Base-by-base conservation (phyloP, 306 rosid genomes). In the Rosa persica region DNA sequence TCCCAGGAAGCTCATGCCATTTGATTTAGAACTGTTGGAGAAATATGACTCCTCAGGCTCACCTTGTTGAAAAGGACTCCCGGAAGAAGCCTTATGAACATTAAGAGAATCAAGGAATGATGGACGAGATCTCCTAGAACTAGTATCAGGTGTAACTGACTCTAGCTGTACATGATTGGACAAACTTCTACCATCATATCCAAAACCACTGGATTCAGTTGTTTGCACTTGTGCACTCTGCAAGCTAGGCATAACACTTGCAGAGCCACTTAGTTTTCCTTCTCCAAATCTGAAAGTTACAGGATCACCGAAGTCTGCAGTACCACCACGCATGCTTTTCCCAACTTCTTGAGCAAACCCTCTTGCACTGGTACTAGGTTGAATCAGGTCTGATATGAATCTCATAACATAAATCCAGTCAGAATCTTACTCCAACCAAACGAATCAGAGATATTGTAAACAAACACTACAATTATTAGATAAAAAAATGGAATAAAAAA, bases 101-200 rank as follows among this genome's bases (percentile, higher is more conserved):
- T 89, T 87, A 69, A 93, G 76, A 84, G 93, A 85, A 88, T 96
- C 98, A 74, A 93, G 98, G 80, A 96, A 93, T 69, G 96, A 96
- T 73, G 97, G 88, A 36, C 96, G 98, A 69, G 94, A 88, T 86
- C 88, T 85, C 85, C 92, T 79, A 72, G 91, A 77, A 83, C 81
- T 90, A 47, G 86, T 83, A 82, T 93, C 97, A n/a, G 68, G 72
- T 55, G 89, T 49, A 46, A 78, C 76, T 6, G 93, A 81, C 61
- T 82, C 70, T 46, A 70, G 64, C 9, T 87, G 86, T 71, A 83
- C 82, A 75, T 86, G 83, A 83, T 84, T 84, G 73, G 89, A 77
- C 72, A 87, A 79, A 79, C 70, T 71, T 77, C 89, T 84, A 12
- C 43, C 54, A 77, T 88, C 90, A 60, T 87, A 83, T 54, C 27